phyloP scores from a whole-genome alignment of 257 asterid genomes.

The Mitragyna speciosa region DNA sequence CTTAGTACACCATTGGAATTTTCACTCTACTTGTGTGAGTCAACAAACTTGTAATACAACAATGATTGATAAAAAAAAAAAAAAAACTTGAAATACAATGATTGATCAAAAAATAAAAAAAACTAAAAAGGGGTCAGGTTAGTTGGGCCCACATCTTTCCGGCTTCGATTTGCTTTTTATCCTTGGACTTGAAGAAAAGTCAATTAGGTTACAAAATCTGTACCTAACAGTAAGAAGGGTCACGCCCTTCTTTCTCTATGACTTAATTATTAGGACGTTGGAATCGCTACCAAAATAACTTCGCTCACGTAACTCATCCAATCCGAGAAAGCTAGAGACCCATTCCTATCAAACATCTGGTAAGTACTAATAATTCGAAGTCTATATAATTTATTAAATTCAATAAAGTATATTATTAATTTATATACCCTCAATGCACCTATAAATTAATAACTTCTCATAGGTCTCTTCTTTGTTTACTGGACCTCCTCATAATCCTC shows the following conservation, averaged over 20 bases:
- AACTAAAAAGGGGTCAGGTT: too few species aligned
- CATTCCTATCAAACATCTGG: neutral
- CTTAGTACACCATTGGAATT: too few species aligned
- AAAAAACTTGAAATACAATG: too few species aligned
- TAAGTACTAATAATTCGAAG: slow-evolving; percentile 1
- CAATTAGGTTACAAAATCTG: too few species aligned
- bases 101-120: too few species aligned
- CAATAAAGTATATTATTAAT: neutral
- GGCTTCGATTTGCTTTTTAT: too few species aligned
- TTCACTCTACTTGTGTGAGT: too few species aligned
- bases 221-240: neutral
- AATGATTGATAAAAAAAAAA: too few species aligned
- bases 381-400: neutral
- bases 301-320: neutral
- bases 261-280: neutral
- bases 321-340: too few species aligned
- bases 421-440: neutral
- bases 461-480: neutral
- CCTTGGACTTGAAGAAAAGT: too few species aligned
- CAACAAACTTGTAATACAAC: too few species aligned
- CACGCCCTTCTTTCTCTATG: neutral
- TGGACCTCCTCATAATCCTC: neutral
- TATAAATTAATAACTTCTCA: neutral
- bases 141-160: too few species aligned
- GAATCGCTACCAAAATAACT: neutral